A percentile compares a stretch with the other conserved stretches of the same genome.
Conservation (phyloP, 2,329 filamentous ascomycete genomes). For the Falciphora oryzae region DNA sequence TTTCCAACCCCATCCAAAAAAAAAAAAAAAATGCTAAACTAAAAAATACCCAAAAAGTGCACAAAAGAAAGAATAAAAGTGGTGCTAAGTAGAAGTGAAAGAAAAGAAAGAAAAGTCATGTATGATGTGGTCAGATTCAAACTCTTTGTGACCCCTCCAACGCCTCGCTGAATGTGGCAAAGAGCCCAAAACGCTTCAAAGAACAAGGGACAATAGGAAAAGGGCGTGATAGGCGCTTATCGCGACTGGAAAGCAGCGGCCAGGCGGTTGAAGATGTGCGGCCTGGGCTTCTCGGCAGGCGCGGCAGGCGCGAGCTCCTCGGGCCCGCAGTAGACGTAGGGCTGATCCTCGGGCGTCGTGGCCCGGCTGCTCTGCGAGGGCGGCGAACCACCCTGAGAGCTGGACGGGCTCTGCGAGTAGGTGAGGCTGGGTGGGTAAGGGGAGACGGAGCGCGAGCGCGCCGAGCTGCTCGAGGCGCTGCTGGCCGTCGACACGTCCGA, state of each 20-base stretch:
- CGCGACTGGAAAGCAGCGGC: slow-evolving; percentile 8
- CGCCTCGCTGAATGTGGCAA: not conserved
- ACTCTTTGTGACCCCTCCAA: not conserved
- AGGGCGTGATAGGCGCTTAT: not conserved
- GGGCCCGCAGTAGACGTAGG: slow-evolving; percentile 29
- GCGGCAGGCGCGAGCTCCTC: not conserved
- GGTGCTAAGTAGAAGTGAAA: not conserved
- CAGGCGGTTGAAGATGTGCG: slow-evolving; percentile 6
- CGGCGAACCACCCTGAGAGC: slow-evolving; percentile 14
- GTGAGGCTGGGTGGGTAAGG: slow-evolving; percentile 40
- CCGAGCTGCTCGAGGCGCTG: slow-evolving; percentile 43
- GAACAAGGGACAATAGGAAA: not conserved
- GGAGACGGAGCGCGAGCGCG: slow-evolving; percentile 31
- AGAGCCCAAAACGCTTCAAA: not conserved
- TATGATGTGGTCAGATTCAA: not conserved
- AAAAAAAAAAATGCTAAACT: not conserved
- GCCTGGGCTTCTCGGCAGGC: slow-evolving; percentile 2
- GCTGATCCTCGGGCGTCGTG: slow-evolving; percentile 39
- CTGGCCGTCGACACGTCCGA: slow-evolving; percentile 37
- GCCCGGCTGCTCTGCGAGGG: slow-evolving; percentile 34
- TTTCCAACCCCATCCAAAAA: not conserved
- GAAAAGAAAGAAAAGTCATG: not conserved
- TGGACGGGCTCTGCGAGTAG: slow-evolving; percentile 26
- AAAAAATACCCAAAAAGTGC: not conserved
- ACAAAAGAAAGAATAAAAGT: not conserved